A percentile compares a stretch with the other conserved stretches of the same genome.
phyloP scores from a whole-genome alignment of 192 early-diverging fungal genomes.

The Gigaspora rosea region DNA sequence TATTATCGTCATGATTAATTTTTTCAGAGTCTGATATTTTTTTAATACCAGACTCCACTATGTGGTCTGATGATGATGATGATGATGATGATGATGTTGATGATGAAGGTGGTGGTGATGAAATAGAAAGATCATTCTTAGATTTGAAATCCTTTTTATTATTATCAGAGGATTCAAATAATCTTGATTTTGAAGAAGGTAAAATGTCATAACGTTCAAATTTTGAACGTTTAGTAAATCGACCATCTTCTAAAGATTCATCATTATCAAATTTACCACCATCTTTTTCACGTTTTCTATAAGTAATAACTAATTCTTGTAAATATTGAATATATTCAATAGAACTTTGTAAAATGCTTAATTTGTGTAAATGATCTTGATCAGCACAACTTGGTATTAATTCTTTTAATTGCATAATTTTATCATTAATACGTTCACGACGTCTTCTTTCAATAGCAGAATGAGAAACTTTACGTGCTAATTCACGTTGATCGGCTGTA shows the following conservation, averaged over 20 bases:
- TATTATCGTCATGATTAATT: too few relatives aligned
- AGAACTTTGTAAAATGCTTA: constrained; percentile 67
- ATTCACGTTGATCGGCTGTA: constrained; percentile 50
- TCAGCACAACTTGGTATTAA: constrained; percentile 71
- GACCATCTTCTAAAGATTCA: not conserved
- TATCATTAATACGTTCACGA: constrained; percentile 83
- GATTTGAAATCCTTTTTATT: too few relatives aligned
- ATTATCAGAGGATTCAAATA: not conserved
- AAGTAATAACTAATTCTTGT: constrained; percentile 32
- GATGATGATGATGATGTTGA: too few relatives aligned
- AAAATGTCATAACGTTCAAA: constrained; percentile 30
- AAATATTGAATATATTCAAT: constrained; percentile 74
- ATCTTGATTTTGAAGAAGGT: not conserved
- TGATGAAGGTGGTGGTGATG: not conserved
- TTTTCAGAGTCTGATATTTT: too few relatives aligned
- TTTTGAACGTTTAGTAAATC: constrained; percentile 19
- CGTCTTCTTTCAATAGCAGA: constrained; percentile 82
- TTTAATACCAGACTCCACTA: too few relatives aligned
- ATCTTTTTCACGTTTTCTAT: not conserved
- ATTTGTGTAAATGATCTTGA: constrained; percentile 70
- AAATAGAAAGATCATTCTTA: too few relatives aligned
- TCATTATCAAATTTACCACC: not conserved
- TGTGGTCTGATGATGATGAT: not conserved
- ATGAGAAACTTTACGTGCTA: constrained; percentile 78
- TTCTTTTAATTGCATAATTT: constrained; percentile 72